phyloP scores from a whole-genome alignment of 2,329 filamentous ascomycete genomes.

The Aspergillus felis region DNA sequence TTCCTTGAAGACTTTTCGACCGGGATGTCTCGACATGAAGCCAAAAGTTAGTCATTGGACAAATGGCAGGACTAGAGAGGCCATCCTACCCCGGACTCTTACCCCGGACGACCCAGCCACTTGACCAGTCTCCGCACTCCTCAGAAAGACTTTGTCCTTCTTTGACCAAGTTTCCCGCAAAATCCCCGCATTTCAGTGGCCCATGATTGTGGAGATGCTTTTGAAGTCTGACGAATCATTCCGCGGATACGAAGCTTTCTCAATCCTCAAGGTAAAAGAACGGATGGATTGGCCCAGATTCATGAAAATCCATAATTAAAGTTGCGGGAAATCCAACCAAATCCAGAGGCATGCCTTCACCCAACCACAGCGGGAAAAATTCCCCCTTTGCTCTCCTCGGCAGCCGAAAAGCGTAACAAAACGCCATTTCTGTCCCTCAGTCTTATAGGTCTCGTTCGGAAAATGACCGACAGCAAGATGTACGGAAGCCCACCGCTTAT shows the following conservation, averaged over 20 bases:
- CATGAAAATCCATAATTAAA: background rate
- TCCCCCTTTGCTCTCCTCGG: background rate
- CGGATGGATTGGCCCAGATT: background rate
- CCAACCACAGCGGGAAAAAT: background rate
- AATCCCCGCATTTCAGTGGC: too few species aligned
- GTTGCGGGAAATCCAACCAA: background rate
- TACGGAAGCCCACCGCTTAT: too few species aligned
- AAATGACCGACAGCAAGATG: background rate
- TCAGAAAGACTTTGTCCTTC: background rate
- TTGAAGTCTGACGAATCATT: background rate
- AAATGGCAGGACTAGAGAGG: background rate
- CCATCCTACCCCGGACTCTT: background rate
- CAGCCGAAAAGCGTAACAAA: background rate
- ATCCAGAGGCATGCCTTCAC: background rate
- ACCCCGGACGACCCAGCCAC: background rate
- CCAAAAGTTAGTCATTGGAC: background rate
- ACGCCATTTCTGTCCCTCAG: background rate
- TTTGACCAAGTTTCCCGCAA: too few species aligned
- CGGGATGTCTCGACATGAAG: background rate
- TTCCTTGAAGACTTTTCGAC: too few species aligned
- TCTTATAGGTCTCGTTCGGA: background rate
- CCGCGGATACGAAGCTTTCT: background rate
- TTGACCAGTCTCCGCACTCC: too few species aligned
- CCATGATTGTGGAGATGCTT: background rate
- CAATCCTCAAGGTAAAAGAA: background rate